Percentiles rank a stretch among this genome's conserved stretches.
Evolutionary conservation across 495 filamentous ascomycete species (phyloP).

Genomic region (Hypoxylon lienhwacheense): DNA sequence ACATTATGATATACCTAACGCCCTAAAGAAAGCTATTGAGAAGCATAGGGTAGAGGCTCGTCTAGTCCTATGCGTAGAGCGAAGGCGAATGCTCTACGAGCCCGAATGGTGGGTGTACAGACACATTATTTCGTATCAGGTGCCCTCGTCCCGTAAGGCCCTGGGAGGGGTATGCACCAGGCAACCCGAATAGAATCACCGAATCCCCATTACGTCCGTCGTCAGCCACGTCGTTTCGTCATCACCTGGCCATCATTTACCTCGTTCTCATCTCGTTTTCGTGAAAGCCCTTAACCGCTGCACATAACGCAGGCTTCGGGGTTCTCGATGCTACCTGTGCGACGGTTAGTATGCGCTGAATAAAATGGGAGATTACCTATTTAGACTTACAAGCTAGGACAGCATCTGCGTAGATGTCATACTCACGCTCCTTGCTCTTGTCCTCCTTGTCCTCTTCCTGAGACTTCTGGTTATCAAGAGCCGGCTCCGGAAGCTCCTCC

Average conservation of each 20-base stretch:
- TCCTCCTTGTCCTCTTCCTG: constrained; percentile 61
- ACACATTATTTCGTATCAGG: constrained; percentile 9
- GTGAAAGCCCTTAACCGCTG: constrained; percentile 61
- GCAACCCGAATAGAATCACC: constrained; percentile 2
- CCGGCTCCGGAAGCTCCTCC: constrained; percentile 61
- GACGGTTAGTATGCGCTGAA: constrained; percentile 31
- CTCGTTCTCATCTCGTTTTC: constrained; percentile 25
- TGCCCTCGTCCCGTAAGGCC: constrained; percentile 7
- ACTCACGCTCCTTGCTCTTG: constrained; percentile 69
- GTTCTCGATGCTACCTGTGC: constrained; percentile 80
- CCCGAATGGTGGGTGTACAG: constrained; percentile 14
- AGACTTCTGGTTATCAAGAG: constrained; percentile 51
- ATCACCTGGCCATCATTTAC: constrained; percentile 31
- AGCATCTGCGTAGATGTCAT: constrained; percentile 90
- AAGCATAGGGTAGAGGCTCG: constrained; percentile 1
- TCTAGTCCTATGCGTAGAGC: constrained; percentile 11
- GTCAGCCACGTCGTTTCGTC: constrained; percentile 34
- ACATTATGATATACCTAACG: background rate
- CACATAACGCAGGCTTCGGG: constrained; percentile 89
- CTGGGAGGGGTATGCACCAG: constrained; percentile 1
- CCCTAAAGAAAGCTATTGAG: constrained; percentile 5
- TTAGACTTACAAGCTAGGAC: constrained; percentile 75
- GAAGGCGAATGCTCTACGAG: constrained; percentile 5
- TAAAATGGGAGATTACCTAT: background rate
- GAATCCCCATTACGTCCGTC: constrained; percentile 28